A percentile compares a stretch with the other conserved stretches of the same genome.
Conservation (phyloP, 1,284 basidiomycete genomes). For the Cutaneotrichosporon cutaneum region DNA sequence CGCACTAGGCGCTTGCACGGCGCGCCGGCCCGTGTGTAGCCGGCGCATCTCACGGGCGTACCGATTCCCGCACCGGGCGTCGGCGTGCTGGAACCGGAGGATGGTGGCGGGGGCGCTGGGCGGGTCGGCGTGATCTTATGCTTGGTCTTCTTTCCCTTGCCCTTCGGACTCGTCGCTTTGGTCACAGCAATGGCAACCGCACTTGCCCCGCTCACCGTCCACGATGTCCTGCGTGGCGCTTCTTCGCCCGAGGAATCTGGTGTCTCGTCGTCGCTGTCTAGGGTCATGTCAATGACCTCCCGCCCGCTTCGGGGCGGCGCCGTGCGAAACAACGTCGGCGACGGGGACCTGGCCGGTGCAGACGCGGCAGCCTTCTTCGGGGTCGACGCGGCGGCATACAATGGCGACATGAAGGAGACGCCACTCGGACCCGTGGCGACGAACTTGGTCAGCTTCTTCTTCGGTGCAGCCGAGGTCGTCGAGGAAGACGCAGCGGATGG, state of each 20-base stretch:
- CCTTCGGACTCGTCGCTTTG: background rate
- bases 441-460: slow-evolving; percentile 7
- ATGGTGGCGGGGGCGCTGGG: background rate
- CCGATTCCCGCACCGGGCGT: background rate
- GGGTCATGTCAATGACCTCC: slow-evolving; percentile 17
- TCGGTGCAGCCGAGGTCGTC: background rate
- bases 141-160: background rate
- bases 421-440: slow-evolving; percentile 1
- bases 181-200: background rate
- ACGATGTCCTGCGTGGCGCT: background rate
- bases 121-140: background rate
- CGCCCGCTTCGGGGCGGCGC: background rate
- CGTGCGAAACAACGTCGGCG: background rate
- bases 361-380: background rate
- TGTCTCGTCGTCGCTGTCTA: slow-evolving; percentile 14
- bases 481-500: background rate
- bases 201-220: background rate
- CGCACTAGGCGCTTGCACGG: slow-evolving; percentile 50
- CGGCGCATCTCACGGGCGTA: slow-evolving; percentile 40
- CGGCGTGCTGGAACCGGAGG: background rate
- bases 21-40: slow-evolving; percentile 46
- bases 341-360: background rate
- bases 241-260: slow-evolving; percentile 3
- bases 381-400: slow-evolving; percentile 2
- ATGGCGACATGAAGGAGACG: slow-evolving; percentile 2